Base-by-base conservation (phyloP, 768 basidiomycete species). In the Chalciporus pseudorubinellus region DNA sequence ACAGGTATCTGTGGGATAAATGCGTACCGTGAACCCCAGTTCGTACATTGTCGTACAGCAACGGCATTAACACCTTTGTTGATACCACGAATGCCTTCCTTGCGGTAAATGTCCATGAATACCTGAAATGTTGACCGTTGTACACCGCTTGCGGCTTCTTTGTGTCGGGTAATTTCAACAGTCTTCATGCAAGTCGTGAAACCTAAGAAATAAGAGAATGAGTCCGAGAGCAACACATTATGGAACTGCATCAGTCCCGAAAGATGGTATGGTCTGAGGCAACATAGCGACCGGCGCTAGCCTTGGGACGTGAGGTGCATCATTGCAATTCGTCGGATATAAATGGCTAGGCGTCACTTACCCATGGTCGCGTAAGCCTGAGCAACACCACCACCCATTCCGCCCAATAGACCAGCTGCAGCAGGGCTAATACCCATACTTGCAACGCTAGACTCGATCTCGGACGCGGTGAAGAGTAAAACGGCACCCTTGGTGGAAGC, bases 351-450 rank as follows among this genome's bases (percentile, higher is more conserved):
- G 28, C 8, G 53, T 56, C 24, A 79, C 87, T 68, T 65, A 95
- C 97, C 97, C 95, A 99, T 98, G n/a, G 97, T 98, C 54, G 94
- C 95, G 67, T 99, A 99, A 24, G 97, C 95, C 73, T 99, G 97
- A 38, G 89, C 92, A 59, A 98, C 74, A 77, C 97, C 97, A 65
- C 97, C 97, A 12, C 89, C 88, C 90, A 98, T 98, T 57, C 97
- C 97, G 57, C 97, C 97, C 45, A 98, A 71, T 59, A 98, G 78
- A 60, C 97, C 97, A 51, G 89, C 89, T 39, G 78, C 76, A 21
- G 85, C 93, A 26, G 92, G 86, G 62, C 78, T 87, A 52, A 95
- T 72, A 10, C 92, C 92, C 63, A 87, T 74, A 9, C 65, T 59
- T 41, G 83, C 75, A 18, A 76, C 72, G 18, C 79, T 78, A 16